A percentile compares a stretch with the other conserved stretches of the same genome.
Evolutionary conservation across 1,284 basidiomycete genomes (phyloP).

Genomic region (Gomphus bonarii): DNA sequence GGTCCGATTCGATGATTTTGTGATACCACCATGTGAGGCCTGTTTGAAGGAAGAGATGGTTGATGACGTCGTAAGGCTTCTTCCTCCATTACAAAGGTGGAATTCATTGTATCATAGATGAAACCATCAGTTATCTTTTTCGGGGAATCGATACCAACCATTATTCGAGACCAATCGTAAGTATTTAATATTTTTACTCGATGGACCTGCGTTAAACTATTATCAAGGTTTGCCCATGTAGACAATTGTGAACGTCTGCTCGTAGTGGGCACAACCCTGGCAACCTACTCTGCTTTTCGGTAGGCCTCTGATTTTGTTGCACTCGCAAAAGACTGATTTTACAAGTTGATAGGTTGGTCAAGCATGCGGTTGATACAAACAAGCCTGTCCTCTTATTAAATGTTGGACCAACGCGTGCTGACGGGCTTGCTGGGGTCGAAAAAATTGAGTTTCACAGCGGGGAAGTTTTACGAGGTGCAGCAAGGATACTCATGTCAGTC

Average conservation of each 20-base stretch:
- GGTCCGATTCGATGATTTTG: conserved; percentile 64
- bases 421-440: conserved; percentile 54
- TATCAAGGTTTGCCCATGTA: conserved; percentile 48
- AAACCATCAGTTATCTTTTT: conserved; percentile 87
- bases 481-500: conserved; percentile 3
- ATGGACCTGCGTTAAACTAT: neutral
- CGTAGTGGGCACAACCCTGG: conserved; percentile 79
- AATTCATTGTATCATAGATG: conserved; percentile 30
- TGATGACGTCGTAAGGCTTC: conserved; percentile 39
- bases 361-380: conserved; percentile 61
- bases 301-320: conserved; percentile 20
- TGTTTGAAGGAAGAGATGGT: conserved; percentile 47
- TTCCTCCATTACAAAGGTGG: neutral
- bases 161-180: conserved; percentile 61
- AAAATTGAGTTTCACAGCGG: conserved; percentile 72
- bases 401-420: conserved; percentile 78
- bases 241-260: conserved; percentile 59
- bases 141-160: conserved; percentile 67
- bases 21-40: conserved; percentile 64
- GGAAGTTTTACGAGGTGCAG: conserved; percentile 41
- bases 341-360: conserved; percentile 48
- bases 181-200: neutral
- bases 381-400: conserved; percentile 80
- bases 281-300: conserved; percentile 88
- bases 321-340: neutral